phyloP scores from a whole-genome alignment of 1,284 basidiomycete genomes.

The Singerocomus inundabilis region DNA sequence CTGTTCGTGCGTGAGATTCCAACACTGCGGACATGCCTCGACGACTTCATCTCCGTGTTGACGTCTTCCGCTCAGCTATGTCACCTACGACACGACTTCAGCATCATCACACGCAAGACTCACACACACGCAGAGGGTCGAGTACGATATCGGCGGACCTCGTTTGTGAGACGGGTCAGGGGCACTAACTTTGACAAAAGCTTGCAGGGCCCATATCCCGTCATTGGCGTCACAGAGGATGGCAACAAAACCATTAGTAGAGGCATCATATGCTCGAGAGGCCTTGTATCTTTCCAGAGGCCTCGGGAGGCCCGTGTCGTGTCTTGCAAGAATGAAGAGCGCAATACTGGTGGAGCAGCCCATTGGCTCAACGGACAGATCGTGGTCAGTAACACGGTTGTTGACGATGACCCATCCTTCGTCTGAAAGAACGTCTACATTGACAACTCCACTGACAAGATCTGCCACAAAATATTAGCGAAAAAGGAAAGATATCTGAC shows the following conservation, averaged over 20 bases:
- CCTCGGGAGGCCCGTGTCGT: conserved; percentile 41
- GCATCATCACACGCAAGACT: conserved; percentile 14
- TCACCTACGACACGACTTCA: conserved; percentile 30
- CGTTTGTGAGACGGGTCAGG: conserved; percentile 28
- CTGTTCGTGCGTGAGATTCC: conserved; percentile 49
- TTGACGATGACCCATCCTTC: conserved; percentile 39
- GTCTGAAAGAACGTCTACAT: conserved; percentile 47
- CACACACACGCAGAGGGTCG: conserved; percentile 25
- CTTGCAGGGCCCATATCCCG: conserved; percentile 40
- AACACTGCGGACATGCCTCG: conserved; percentile 31
- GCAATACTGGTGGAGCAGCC: conserved; percentile 35
- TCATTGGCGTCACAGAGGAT: conserved; percentile 49
- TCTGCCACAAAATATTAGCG: conserved; percentile 24
- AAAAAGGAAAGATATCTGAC: conserved; percentile 8
- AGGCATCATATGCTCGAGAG: conserved; percentile 36
- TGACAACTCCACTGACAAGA: conserved; percentile 46
- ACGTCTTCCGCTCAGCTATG: conserved; percentile 27
- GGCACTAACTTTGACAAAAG: conserved; percentile 49
- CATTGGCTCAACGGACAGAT: conserved; percentile 36
- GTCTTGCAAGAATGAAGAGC: conserved; percentile 34
- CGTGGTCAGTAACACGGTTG: conserved; percentile 41
- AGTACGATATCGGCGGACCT: conserved; percentile 15
- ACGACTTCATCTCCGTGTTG: conserved; percentile 18
- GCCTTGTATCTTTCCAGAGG: conserved; percentile 37
- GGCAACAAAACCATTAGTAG: conserved; percentile 43